Evolutionary conservation across 2,329 filamentous ascomycete species (phyloP).

Genomic region (Botrytis aclada): DNA sequence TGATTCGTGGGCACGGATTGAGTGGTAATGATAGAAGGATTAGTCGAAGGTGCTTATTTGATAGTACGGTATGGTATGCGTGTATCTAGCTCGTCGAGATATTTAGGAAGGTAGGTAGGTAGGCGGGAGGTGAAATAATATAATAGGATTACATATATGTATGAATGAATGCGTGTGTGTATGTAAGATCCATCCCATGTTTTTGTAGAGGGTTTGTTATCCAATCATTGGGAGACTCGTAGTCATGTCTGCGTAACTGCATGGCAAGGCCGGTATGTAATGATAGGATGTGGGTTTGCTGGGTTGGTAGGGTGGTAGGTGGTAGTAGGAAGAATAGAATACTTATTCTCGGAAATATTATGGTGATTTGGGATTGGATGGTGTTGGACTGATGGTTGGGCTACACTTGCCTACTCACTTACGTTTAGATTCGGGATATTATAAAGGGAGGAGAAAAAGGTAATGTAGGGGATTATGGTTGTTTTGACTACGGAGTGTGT

Average conservation of each 20-base stretch:
- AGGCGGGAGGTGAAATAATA: not conserved
- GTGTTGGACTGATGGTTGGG: not conserved
- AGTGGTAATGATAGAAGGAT: not conserved
- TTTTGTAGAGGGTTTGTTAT: not conserved
- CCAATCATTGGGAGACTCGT: not conserved
- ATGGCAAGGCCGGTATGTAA: not conserved
- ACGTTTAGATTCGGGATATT: not conserved
- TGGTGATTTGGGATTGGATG: not conserved
- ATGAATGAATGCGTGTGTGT: not conserved
- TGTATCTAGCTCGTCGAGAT: not conserved
- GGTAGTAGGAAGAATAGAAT: not conserved
- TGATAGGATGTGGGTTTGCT: not conserved
- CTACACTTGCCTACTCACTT: no score
- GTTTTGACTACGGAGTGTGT: not conserved
- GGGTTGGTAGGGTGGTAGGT: not conserved
- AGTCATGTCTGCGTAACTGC: fast-evolving
- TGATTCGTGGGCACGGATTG: not conserved
- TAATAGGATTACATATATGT: not conserved
- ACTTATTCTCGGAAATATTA: not conserved
- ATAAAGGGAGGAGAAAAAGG: not conserved
- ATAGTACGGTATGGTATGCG: no score
- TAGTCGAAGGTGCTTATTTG: not conserved
- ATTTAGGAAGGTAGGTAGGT: not conserved
- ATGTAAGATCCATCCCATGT: not conserved
- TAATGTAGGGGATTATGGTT: not conserved